phyloP scores from a whole-genome alignment of 805 yeast genomes.

The Yarrowia osloensis region DNA sequence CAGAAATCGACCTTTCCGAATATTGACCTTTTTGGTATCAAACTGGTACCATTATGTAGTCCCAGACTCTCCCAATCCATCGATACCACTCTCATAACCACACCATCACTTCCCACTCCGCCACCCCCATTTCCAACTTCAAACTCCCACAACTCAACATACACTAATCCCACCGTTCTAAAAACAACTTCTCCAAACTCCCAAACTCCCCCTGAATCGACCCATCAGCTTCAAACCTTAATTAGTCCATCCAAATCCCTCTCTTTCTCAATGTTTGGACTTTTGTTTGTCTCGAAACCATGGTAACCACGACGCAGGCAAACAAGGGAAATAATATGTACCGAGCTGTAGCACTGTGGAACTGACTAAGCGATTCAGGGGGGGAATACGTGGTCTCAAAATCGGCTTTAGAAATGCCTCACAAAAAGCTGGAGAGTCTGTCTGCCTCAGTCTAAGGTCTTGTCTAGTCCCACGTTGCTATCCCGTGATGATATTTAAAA shows the following conservation, averaged over 20 bases:
- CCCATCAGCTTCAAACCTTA: background rate
- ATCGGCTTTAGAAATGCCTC: no score
- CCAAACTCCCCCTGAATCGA: background rate
- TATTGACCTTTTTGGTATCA: background rate
- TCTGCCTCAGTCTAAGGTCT: no score
- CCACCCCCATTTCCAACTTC: background rate
- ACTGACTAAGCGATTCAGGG: background rate
- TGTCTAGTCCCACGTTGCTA: background rate
- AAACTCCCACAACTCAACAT: background rate
- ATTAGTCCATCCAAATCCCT: background rate
- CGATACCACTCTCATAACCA: background rate
- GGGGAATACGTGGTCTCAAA: no score
- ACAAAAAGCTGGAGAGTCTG: no score
- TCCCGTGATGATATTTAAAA: background rate
- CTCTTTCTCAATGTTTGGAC: background rate
- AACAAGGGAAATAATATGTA: background rate
- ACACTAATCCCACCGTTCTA: background rate
- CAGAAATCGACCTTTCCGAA: background rate
- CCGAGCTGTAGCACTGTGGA: background rate
- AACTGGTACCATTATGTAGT: background rate
- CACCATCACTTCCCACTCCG: background rate
- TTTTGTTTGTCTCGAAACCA: background rate
- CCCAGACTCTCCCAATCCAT: background rate
- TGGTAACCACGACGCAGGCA: background rate
- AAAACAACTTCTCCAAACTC: background rate